phyloP scores from a whole-genome alignment of 257 asterid species.

The Petunia secreta region DNA sequence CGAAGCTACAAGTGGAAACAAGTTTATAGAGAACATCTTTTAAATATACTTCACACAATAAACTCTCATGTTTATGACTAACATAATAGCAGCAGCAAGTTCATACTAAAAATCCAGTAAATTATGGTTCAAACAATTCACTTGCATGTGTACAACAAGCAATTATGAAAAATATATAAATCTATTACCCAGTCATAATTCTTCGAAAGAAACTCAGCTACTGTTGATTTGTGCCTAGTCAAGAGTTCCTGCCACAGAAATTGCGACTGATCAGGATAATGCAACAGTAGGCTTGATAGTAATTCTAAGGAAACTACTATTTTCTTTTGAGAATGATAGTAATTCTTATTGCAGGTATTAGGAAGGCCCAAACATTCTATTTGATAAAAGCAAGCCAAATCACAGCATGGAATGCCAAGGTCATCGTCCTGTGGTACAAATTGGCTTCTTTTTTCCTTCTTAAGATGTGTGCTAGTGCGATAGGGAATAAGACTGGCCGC shows the following conservation, averaged over 20 bases:
- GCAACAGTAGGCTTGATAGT: background rate
- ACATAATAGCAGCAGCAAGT: constrained; percentile 2
- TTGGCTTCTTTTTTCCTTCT: constrained; percentile 4
- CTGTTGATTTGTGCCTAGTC: constrained; percentile 38
- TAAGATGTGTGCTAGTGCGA: constrained; percentile 3
- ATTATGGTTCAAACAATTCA: constrained; percentile 7
- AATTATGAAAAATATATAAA: constrained; percentile 3
- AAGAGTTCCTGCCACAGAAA: constrained; percentile 26
- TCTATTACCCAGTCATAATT: constrained; percentile 35
- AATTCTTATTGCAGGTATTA: background rate
- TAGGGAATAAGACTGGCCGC: constrained; percentile 10
- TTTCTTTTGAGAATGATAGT: background rate
- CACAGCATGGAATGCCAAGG: background rate
- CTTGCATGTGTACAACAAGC: constrained; percentile 5
- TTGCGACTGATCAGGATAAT: constrained; percentile 2
- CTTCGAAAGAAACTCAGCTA: constrained; percentile 34
- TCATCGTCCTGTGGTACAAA: background rate
- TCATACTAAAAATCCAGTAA: background rate
- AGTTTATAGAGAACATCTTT: background rate
- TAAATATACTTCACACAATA: background rate
- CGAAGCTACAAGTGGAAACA: background rate
- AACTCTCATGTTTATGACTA: background rate
- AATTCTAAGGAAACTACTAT: background rate
- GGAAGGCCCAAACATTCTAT: background rate
- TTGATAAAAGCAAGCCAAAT: background rate